A percentile compares a stretch with the other conserved stretches of the same genome.
Evolutionary conservation across 495 filamentous ascomycete genomes (phyloP).

Genomic region (Amorphotheca resinae): DNA sequence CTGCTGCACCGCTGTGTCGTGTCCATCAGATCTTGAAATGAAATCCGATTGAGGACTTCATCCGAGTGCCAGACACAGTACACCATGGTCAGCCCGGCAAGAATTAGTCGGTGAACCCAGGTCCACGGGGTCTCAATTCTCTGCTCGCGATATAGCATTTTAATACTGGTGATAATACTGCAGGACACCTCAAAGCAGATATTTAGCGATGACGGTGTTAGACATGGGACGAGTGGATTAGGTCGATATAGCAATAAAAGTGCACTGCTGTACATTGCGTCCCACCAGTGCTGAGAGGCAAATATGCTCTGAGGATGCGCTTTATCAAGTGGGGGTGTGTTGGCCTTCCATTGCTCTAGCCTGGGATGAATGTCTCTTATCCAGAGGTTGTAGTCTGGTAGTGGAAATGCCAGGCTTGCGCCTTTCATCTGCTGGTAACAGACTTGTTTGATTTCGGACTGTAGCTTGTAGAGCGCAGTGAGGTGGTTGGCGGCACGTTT

Average conservation of each 20-base stretch:
- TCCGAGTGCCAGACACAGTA: conserved; percentile 19
- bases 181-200: conserved; percentile 19
- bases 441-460: conserved; percentile 21
- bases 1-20: conserved; percentile 17
- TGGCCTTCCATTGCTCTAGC: conserved; percentile 17
- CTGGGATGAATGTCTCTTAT: conserved; percentile 20
- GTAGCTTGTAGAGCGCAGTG: conserved; percentile 14
- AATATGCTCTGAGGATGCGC: conserved; percentile 19
- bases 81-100: conserved; percentile 19
- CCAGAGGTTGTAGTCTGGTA: conserved; percentile 17
- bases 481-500: conserved; percentile 19
- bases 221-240: conserved; percentile 14
- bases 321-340: conserved; percentile 15
- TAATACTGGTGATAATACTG: conserved; percentile 17
- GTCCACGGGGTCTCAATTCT: conserved; percentile 19
- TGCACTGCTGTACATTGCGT: conserved; percentile 17
- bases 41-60: conserved; percentile 16
- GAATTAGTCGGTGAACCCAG: conserved; percentile 18
- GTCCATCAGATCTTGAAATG: conserved; percentile 12
- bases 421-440: conserved; percentile 15
- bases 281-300: conserved; percentile 19
- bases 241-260: conserved; percentile 19
- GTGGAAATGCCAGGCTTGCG: conserved; percentile 17
- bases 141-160: conserved; percentile 18
- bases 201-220: conserved; percentile 12